These are phyloP conservation scores for Pinus albicaulis DNA, from an alignment of 75 land plant species.

Conservation along the genomic window DNA sequence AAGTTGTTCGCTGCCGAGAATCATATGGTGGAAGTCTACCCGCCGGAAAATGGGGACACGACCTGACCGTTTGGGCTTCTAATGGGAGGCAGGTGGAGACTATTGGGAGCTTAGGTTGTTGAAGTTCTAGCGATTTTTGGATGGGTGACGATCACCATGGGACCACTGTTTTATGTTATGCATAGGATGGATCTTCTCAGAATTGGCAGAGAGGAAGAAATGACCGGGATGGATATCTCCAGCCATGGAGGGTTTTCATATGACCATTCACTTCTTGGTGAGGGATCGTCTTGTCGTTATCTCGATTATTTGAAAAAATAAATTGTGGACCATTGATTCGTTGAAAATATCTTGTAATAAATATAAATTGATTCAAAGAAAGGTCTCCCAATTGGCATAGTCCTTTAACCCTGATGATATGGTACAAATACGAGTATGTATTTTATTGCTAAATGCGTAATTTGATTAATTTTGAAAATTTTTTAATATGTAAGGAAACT, in stretches of 20 bases:
- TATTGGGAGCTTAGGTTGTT: constrained; percentile 46
- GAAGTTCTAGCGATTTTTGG: constrained; percentile 39
- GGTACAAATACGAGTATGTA: no score
- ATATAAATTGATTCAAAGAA: no score
- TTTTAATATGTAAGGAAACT: no score
- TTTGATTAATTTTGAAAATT: no score
- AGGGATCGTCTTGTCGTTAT: no score
- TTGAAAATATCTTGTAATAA: no score
- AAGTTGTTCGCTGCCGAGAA: constrained; percentile 69
- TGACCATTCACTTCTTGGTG: not conserved
- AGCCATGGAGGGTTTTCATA: constrained; percentile 59
- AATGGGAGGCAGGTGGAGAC: constrained; percentile 59
- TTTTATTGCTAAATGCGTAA: no score
- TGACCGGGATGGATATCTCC: constrained; percentile 67
- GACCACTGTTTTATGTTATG: constrained; percentile 41
- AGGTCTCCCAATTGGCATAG: no score
- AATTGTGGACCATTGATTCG: no score
- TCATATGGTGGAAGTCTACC: constrained; percentile 42
- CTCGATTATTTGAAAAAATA: no score
- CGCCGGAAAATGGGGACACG: not conserved
- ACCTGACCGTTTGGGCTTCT: constrained; percentile 48
- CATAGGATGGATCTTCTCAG: constrained; percentile 37
- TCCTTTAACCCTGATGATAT: no score
- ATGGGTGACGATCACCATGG: constrained; percentile 67
- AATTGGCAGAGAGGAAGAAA: constrained; percentile 48